A percentile compares a stretch with the other conserved stretches of the same genome.
Conservation (phyloP, 306 rosid species). For the Citrullus amarus region DNA sequence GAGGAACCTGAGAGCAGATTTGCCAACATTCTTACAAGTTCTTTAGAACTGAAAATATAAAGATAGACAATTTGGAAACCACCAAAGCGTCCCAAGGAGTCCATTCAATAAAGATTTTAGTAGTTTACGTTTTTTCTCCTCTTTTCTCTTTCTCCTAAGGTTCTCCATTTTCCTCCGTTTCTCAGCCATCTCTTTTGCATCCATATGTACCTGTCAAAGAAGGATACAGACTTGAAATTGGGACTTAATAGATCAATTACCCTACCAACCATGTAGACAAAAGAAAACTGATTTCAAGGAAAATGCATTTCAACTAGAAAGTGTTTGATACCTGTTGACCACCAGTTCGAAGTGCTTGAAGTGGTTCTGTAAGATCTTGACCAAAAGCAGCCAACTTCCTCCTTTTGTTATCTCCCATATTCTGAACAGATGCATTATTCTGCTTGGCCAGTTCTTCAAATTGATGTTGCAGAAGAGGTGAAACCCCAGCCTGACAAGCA, state of each 20-base stretch:
- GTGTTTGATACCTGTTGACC: conserved; percentile 62
- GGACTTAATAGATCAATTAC: neutral
- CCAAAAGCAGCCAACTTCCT: conserved; percentile 70
- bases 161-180: conserved; percentile 38
- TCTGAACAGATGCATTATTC: conserved; percentile 27
- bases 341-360: conserved; percentile 64
- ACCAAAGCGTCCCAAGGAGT: neutral
- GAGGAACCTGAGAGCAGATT: neutral
- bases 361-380: conserved; percentile 83
- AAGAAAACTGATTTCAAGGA: neutral
- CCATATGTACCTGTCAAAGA: conserved; percentile 57
- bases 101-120: neutral
- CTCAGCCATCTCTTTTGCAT: conserved; percentile 32
- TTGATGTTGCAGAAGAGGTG: conserved; percentile 75
- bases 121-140: conserved; percentile 60
- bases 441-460: conserved; percentile 60
- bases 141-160: conserved; percentile 57
- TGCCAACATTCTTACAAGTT: neutral
- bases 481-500: conserved; percentile 63
- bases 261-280: neutral
- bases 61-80: neutral
- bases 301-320: neutral
- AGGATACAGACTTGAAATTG: conserved; percentile 5
- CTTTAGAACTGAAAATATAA: neutral
- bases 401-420: conserved; percentile 35